Conservation (phyloP, 2,329 filamentous ascomycete species). For the Helotiales sp. region DNA sequence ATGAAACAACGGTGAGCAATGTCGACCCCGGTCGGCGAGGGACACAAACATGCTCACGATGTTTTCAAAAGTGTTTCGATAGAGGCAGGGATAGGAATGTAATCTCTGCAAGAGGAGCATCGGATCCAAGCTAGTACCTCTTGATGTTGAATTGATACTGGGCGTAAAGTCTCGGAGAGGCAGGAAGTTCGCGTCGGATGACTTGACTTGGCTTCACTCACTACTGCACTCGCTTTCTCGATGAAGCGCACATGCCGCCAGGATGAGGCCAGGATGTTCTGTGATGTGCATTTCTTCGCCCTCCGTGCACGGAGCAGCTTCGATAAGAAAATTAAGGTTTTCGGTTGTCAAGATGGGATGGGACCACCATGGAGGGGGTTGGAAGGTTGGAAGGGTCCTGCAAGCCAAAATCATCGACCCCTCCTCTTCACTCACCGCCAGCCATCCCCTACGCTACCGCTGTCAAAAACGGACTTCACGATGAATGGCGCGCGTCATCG, state of each 20-base stretch:
- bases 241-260: constrained; percentile 21
- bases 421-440: constrained; percentile 17
- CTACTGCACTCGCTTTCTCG: too few species aligned
- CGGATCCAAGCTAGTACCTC: constrained; percentile 6
- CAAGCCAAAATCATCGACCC: not conserved
- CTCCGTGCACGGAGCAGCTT: constrained; percentile 6
- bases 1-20: constrained; percentile 22
- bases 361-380: constrained; percentile 6
- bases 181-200: constrained; percentile 13
- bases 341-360: not conserved
- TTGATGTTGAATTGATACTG: not conserved
- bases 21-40: constrained; percentile 15
- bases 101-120: constrained; percentile 16
- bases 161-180: not conserved
- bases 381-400: not conserved
- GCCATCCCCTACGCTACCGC: constrained; percentile 11
- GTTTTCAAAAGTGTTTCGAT: constrained; percentile 13
- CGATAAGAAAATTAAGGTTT: constrained; percentile 13
- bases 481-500: constrained; percentile 6
- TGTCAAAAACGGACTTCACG: constrained; percentile 11
- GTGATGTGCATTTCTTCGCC: constrained; percentile 20
- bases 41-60: constrained; percentile 8
- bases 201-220: too few species aligned
- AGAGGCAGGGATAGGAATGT: not conserved
- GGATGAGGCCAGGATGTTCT: constrained; percentile 10